These are phyloP conservation scores for Brachypodium distachyon DNA, from an alignment of 202 grass and related monocot genomes.

Conservation along the genomic window DNA sequence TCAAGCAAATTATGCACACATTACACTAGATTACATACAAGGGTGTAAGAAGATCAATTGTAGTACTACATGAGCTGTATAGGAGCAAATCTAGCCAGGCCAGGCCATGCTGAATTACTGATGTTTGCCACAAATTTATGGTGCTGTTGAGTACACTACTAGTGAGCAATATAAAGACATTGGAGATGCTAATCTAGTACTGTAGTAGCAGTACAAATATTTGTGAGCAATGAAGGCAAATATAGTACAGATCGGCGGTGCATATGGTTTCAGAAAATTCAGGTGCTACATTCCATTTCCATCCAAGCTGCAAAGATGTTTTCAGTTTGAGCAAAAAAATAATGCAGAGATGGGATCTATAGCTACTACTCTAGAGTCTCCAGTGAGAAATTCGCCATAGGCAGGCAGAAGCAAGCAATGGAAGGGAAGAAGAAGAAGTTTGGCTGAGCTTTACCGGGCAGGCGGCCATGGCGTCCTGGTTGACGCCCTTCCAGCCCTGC, in stretches of 20 bases:
- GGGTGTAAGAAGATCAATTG: background rate
- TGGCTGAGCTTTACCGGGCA: constrained; percentile 30
- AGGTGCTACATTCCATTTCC: no score
- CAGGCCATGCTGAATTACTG: no score
- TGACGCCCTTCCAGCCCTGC: constrained; percentile 65
- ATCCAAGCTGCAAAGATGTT: background rate
- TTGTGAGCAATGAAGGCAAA: background rate
- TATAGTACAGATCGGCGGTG: background rate
- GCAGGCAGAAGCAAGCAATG: background rate
- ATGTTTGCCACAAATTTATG: background rate
- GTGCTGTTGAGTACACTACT: no score
- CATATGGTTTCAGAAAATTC: background rate
- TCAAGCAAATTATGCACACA: background rate
- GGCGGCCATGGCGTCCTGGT: constrained; percentile 60
- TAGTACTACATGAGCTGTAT: background rate
- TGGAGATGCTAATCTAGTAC: background rate
- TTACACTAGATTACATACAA: no score
- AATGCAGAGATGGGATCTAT: background rate
- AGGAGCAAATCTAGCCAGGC: background rate
- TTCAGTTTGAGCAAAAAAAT: background rate
- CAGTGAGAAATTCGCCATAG: no score
- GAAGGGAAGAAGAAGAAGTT: no score
- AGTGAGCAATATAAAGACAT: background rate
- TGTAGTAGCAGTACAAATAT: no score
- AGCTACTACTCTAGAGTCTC: background rate